phyloP scores from a whole-genome alignment of 805 yeast species.

The Tetrapisispora taiwanensis region DNA sequence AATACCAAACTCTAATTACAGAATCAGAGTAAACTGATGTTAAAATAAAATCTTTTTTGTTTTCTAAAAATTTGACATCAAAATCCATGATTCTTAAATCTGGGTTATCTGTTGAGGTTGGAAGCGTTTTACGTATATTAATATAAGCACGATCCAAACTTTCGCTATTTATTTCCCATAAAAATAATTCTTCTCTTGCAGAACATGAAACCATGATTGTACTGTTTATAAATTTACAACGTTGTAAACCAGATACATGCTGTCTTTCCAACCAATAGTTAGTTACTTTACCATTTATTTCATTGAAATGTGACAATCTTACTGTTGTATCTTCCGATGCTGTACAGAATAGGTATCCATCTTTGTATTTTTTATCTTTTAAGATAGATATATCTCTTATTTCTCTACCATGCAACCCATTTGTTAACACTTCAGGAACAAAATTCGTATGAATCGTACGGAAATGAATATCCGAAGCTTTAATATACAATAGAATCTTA shows the following conservation, averaged over 20 bases:
- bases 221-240: constrained; percentile 49
- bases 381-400: constrained; percentile 63
- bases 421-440: constrained; percentile 31
- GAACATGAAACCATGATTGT: constrained; percentile 46
- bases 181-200: constrained; percentile 78
- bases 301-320: constrained; percentile 37
- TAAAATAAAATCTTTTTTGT: constrained; percentile 24
- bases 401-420: constrained; percentile 89
- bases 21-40: constrained; percentile 83
- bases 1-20: constrained; percentile 53
- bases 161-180: constrained; percentile 55
- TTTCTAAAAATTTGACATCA: constrained; percentile 36
- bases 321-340: constrained; percentile 88
- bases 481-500: constrained; percentile 47
- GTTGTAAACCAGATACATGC: constrained; percentile 86
- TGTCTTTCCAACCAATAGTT: constrained; percentile 56
- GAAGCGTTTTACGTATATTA: constrained; percentile 41
- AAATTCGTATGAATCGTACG: constrained; percentile 24
- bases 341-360: constrained; percentile 43
- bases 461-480: constrained; percentile 40
- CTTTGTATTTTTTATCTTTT: constrained; percentile 20
- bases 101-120: constrained; percentile 50
- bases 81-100: constrained; percentile 90
- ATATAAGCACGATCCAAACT: constrained; percentile 36
- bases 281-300: constrained; percentile 33